phyloP scores from a whole-genome alignment of 192 early-diverging fungal species.

The Allomyces macrogynus region DNA sequence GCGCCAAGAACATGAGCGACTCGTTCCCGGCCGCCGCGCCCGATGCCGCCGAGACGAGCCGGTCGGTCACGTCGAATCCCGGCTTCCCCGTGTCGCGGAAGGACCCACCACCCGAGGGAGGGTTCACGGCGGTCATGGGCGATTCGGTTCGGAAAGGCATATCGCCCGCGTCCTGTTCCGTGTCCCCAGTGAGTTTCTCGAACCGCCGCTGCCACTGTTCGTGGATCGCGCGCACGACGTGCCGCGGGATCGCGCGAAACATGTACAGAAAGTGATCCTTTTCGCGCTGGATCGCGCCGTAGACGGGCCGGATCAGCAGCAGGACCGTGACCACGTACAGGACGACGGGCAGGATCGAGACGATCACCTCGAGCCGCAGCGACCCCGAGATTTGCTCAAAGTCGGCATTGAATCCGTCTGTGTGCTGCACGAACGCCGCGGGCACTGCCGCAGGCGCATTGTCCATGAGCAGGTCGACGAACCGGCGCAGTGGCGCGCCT shows the following conservation, averaged over 20 bases:
- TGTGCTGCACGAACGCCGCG: not conserved
- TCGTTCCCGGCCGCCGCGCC: no score
- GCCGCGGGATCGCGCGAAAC: not conserved
- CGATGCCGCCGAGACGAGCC: no score
- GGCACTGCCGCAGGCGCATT: not conserved
- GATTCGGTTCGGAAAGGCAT: no score
- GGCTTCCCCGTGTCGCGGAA: no score
- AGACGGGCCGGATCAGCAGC: not conserved
- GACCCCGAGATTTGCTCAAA: not conserved
- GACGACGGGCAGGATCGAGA: not conserved
- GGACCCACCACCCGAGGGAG: no score
- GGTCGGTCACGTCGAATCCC: no score
- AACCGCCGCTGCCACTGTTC: not conserved
- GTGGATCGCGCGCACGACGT: not conserved
- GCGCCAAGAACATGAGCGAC: no score
- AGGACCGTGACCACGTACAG: not conserved
- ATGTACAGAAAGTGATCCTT: not conserved
- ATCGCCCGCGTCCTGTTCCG: not conserved
- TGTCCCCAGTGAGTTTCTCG: not conserved
- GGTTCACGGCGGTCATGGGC: no score
- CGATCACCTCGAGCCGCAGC: not conserved
- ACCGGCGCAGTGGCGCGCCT: not conserved
- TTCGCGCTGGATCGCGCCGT: not conserved
- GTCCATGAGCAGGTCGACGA: not conserved
- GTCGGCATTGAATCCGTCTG: not conserved